These are phyloP conservation scores for Pichia sp. DNA, from an alignment of 1,139 yeast species.

Conservation along the genomic window DNA sequence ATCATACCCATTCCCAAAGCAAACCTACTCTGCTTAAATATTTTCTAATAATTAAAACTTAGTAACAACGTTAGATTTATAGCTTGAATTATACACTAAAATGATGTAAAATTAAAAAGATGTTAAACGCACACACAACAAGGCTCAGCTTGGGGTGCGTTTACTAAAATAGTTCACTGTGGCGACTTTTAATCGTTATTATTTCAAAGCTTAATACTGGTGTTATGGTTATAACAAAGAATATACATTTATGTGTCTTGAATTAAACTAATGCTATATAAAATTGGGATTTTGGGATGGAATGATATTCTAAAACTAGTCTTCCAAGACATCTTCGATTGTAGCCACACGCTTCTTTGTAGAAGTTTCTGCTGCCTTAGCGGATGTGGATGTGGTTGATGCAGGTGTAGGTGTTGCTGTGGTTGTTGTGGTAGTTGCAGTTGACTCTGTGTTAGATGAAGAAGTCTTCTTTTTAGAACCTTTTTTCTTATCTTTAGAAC, in stretches of 20 bases:
- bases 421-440: not conserved
- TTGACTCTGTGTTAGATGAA: not conserved
- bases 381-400: slow-evolving; percentile 5
- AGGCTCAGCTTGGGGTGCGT: no score
- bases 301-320: no score
- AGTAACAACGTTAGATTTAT: no score
- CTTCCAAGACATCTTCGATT: slow-evolving; percentile 29
- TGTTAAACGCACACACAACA: no score
- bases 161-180: no score
- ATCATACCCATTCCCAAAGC: slow-evolving; percentile 83
- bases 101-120: no score
- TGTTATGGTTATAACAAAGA: no score
- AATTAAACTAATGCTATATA: not conserved
- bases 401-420: not conserved
- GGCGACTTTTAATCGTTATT: no score
- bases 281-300: no score
- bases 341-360: slow-evolving; percentile 28
- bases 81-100: no score
- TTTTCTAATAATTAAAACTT: not conserved
- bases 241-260: no score
- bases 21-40: slow-evolving; percentile 41
- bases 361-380: slow-evolving; percentile 14
- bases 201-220: no score
- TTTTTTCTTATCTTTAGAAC: slow-evolving; percentile 31
- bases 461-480: slow-evolving; percentile 20